phyloP scores from a whole-genome alignment of 257 asterid genomes.

The Solanum boliviense region DNA sequence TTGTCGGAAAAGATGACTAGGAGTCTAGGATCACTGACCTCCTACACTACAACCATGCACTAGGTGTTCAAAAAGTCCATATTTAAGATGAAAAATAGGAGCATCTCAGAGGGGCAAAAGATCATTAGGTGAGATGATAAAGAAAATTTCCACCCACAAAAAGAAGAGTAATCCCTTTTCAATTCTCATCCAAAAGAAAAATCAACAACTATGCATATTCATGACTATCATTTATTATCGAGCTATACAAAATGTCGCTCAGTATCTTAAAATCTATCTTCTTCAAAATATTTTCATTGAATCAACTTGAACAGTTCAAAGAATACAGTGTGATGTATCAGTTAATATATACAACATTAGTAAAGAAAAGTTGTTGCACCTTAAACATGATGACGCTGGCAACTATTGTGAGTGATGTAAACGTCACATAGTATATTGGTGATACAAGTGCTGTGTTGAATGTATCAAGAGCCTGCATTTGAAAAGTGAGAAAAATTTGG shows the following conservation, averaged over 20 bases:
- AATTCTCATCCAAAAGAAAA: neutral
- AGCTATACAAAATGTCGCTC: neutral
- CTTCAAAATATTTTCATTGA: neutral
- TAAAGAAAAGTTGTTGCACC: conserved; percentile 9
- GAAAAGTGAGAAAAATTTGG: neutral
- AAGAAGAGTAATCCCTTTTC: neutral
- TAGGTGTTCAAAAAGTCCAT: neutral
- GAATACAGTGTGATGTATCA: neutral
- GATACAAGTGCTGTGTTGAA: conserved; percentile 30
- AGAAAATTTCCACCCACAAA: neutral
- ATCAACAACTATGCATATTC: neutral
- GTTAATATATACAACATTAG: neutral
- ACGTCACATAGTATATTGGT: conserved; percentile 30
- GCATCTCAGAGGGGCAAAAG: neutral
- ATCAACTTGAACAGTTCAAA: neutral
- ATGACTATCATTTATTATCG: neutral
- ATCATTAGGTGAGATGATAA: neutral
- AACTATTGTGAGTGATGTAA: conserved; percentile 24
- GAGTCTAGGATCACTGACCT: neutral
- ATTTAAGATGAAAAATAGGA: neutral
- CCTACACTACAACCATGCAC: neutral
- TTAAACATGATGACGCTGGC: conserved; percentile 35
- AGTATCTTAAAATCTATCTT: neutral
- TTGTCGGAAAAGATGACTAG: neutral
- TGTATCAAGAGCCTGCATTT: conserved; percentile 31